Percentiles rank a stretch among this genome's conserved stretches.
Evolutionary conservation across 805 yeast genomes (phyloP).

Genomic region (Wickerhamiella qilinensis): DNA sequence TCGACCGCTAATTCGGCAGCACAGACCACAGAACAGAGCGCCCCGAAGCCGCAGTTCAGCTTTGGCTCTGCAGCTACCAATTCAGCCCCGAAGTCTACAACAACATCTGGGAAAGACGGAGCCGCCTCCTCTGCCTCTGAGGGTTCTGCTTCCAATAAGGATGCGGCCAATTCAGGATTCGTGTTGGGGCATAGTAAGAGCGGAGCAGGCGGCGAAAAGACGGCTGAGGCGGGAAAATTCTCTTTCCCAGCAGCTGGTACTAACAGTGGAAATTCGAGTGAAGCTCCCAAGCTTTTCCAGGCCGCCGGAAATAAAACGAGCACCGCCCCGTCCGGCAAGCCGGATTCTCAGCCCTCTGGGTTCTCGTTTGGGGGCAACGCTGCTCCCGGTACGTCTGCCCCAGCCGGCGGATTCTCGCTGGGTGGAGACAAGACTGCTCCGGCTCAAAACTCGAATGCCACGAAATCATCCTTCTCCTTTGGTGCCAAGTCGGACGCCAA

Average conservation of each 20-base stretch:
- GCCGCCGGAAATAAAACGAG: neutral
- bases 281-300: slow-evolving; percentile 2
- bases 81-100: neutral
- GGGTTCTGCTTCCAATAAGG: neutral
- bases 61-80: neutral
- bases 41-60: neutral
- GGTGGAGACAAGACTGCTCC: neutral
- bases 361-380: too few relatives aligned
- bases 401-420: slow-evolving; percentile 6
- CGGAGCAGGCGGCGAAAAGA: neutral
- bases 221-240: slow-evolving; percentile 3
- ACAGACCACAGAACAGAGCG: neutral
- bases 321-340: slow-evolving; percentile 6
- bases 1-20: neutral
- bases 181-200: neutral
- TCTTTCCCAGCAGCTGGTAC: slow-evolving; percentile 13
- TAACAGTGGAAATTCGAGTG: neutral
- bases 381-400: too few relatives aligned
- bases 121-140: neutral
- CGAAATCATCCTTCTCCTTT: slow-evolving; percentile 6
- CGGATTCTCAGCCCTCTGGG: slow-evolving; percentile 8
- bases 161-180: neutral
- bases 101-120: neutral
- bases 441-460: slow-evolving; percentile 8
- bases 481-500: slow-evolving; percentile 8